Evolutionary conservation across 2,329 filamentous ascomycete species (phyloP).

Genomic region (Botrytis byssoidea): DNA sequence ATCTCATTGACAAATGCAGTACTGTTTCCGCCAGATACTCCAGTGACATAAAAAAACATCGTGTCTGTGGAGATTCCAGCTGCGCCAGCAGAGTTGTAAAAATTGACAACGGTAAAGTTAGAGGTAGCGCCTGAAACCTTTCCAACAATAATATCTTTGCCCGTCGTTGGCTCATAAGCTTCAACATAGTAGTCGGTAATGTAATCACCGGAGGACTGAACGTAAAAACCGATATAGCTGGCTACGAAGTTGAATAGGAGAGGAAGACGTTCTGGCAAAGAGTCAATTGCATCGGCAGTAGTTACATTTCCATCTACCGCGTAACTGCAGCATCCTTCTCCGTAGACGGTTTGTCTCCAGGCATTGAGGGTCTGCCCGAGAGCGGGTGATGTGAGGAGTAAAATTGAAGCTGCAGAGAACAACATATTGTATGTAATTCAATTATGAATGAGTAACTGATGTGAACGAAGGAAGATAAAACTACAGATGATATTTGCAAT

Average conservation of each 20-base stretch:
- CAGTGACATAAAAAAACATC: neutral
- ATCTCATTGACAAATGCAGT: neutral
- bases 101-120: conserved; percentile 5
- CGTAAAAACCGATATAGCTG: neutral
- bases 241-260: neutral
- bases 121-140: conserved; percentile 7
- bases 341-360: neutral
- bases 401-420: neutral
- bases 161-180: neutral
- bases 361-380: conserved; percentile 1
- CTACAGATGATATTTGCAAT: neutral
- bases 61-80: neutral
- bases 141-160: neutral
- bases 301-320: conserved; percentile 4
- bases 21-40: neutral
- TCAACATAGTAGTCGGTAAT: conserved; percentile 16
- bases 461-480: neutral
- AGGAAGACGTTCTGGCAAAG: neutral
- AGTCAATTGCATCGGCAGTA: neutral
- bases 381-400: neutral
- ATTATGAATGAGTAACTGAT: neutral
- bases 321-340: neutral
- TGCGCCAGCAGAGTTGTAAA: neutral
- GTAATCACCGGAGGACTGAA: conserved; percentile 7
- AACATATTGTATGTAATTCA: neutral